Conservation (phyloP, 1,139 yeast species). For the Yamadazyma conglobata region DNA sequence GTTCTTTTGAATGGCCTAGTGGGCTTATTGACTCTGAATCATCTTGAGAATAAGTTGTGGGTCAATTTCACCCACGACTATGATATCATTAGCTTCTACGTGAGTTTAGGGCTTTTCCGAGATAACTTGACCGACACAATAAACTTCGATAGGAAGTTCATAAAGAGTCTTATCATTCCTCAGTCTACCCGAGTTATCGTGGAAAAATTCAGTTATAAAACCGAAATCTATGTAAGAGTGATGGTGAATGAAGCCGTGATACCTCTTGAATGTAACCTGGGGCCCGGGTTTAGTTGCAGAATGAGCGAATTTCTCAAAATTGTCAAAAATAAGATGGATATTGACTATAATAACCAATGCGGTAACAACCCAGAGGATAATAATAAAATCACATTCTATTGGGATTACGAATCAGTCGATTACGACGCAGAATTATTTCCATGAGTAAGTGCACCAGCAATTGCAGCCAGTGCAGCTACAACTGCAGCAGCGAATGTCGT, state of each 20-base stretch:
- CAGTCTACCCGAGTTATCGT: slow-evolving; percentile 53
- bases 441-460: too few relatives aligned
- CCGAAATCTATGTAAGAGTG: slow-evolving; percentile 44
- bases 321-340: slow-evolving; percentile 21
- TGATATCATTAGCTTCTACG: slow-evolving; percentile 47
- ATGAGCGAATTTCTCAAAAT: slow-evolving; percentile 33
- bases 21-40: slow-evolving; percentile 29
- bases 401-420: slow-evolving; percentile 27
- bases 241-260: slow-evolving; percentile 56
- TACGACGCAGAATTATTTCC: slow-evolving; percentile 21
- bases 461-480: too few relatives aligned
- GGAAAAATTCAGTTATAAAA: slow-evolving; percentile 46
- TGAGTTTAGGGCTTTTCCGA: slow-evolving; percentile 48
- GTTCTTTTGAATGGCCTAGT: slow-evolving; percentile 48
- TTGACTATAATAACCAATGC: slow-evolving; percentile 31
- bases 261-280: slow-evolving; percentile 48
- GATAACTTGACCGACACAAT: slow-evolving; percentile 21
- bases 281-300: slow-evolving; percentile 59
- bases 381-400: slow-evolving; percentile 31
- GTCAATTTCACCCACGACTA: slow-evolving; percentile 60
- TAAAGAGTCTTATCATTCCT: slow-evolving; percentile 48
- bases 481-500: too few relatives aligned
- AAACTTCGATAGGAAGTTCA: slow-evolving; percentile 42
- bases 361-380: slow-evolving; percentile 23
- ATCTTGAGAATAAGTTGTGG: slow-evolving; percentile 31